Conservation (phyloP, 1,284 basidiomycete genomes). For the Cutaneotrichosporon curvatum region DNA sequence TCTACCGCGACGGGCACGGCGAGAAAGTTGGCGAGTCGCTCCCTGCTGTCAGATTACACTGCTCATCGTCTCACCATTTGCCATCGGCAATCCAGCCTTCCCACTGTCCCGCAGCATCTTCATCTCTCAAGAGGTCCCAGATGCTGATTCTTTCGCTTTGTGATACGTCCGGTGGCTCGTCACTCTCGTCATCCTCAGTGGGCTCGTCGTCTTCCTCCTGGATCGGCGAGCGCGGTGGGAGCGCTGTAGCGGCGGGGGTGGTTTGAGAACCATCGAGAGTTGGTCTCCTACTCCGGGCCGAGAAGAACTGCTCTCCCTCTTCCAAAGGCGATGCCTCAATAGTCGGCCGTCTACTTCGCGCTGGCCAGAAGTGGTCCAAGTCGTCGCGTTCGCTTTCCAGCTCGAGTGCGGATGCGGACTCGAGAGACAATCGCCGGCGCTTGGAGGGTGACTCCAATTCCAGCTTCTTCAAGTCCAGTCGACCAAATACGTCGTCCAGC, state of each 20-base stretch:
- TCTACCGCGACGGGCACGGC: conserved; percentile 88
- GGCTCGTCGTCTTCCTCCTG: neutral
- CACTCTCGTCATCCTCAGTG: neutral
- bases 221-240: neutral
- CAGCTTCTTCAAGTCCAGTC: neutral
- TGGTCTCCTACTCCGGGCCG: neutral
- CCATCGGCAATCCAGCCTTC: conserved; percentile 44
- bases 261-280: neutral
- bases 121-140: conserved; percentile 36
- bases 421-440: neutral
- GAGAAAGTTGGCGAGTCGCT: conserved; percentile 95
- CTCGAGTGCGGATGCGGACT: neutral
- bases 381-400: conserved; percentile 5
- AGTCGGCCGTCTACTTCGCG: conserved; percentile 10
- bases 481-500: conserved; percentile 2
- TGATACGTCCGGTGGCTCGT: neutral
- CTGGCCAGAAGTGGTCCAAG: conserved; percentile 15
- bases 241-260: neutral
- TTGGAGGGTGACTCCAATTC: neutral
- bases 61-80: conserved; percentile 33
- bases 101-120: conserved; percentile 41
- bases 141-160: neutral
- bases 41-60: conserved; percentile 50
- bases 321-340: neutral
- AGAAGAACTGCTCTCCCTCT: neutral